These are phyloP conservation scores for Vigna trinervia DNA, from an alignment of 306 rosid species.

Conservation along the genomic window DNA sequence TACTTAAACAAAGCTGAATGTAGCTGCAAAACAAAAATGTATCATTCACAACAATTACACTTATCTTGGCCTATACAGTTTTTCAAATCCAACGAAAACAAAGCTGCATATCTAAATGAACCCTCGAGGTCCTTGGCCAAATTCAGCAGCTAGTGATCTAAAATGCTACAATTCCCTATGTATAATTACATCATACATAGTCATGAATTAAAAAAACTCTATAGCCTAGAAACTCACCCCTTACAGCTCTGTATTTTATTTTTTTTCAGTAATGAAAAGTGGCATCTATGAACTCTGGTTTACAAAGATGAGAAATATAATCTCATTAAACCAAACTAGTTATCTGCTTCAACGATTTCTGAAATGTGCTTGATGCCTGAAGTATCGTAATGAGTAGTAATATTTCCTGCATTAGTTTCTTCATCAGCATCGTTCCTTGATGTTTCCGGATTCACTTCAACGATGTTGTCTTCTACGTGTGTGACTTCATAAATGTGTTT, in stretches of 20 bases:
- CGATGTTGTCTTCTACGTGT: constrained; percentile 23
- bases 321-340: constrained; percentile 18
- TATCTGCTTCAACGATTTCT: constrained; percentile 35
- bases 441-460: constrained; percentile 39
- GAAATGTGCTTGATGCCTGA: constrained; percentile 29
- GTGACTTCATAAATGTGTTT: constrained; percentile 32
- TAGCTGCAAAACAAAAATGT: not conserved
- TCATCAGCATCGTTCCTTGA: constrained; percentile 8
- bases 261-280: not conserved
- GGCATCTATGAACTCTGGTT: constrained; percentile 28
- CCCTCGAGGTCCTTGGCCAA: not conserved
- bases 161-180: not conserved
- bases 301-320: constrained; percentile 34
- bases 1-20: not conserved
- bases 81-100: constrained; percentile 29
- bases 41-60: constrained; percentile 25
- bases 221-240: constrained; percentile 21
- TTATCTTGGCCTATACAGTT: constrained; percentile 24
- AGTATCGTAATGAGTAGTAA: constrained; percentile 10
- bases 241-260: not conserved
- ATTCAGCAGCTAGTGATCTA: constrained; percentile 30
- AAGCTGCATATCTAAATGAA: constrained; percentile 16
- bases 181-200: constrained; percentile 19
- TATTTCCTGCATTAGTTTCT: constrained; percentile 21
- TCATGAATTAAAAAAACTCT: constrained; percentile 18